A percentile compares a stretch with the other conserved stretches of the same genome.
Conservation (phyloP, 805 yeast genomes). For the Vanderwaltozyma verrucispora region DNA sequence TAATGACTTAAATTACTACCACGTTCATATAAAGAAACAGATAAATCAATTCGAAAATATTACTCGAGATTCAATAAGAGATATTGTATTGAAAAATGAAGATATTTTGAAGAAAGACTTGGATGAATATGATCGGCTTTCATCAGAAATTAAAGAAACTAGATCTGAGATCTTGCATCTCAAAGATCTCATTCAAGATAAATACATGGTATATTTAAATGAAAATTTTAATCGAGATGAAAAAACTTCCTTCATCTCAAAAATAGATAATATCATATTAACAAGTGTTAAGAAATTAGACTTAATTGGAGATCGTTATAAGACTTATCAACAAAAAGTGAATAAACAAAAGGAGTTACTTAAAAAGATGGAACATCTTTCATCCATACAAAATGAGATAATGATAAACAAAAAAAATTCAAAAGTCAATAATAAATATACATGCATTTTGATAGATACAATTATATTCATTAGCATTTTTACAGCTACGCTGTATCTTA, state of each 20-base stretch:
- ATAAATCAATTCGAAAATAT: slow-evolving; percentile 17
- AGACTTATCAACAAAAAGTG: slow-evolving; percentile 12
- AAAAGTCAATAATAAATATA: slow-evolving; percentile 11
- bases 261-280: slow-evolving; percentile 7
- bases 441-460: slow-evolving; percentile 8
- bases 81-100: slow-evolving; percentile 21
- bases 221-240: slow-evolving; percentile 21
- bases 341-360: slow-evolving; percentile 18
- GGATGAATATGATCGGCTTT: slow-evolving; percentile 17
- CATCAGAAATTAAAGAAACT: slow-evolving; percentile 21
- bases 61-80: slow-evolving; percentile 15
- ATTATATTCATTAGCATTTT: no score
- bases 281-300: slow-evolving; percentile 17
- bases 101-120: slow-evolving; percentile 20
- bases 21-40: slow-evolving; percentile 14
- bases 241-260: slow-evolving; percentile 18
- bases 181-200: slow-evolving; percentile 19
- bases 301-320: slow-evolving; percentile 22
- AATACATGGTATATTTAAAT: slow-evolving; percentile 23
- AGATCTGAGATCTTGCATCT: slow-evolving; percentile 19
- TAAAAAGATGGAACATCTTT: slow-evolving; percentile 19
- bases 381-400: slow-evolving; percentile 4
- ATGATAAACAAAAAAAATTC: slow-evolving; percentile 10
- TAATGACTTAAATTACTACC: slow-evolving; percentile 16
- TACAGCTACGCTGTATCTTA: no score